phyloP scores from a whole-genome alignment of 2,329 filamentous ascomycete genomes.

The Plectosphaerella cucumerina region DNA sequence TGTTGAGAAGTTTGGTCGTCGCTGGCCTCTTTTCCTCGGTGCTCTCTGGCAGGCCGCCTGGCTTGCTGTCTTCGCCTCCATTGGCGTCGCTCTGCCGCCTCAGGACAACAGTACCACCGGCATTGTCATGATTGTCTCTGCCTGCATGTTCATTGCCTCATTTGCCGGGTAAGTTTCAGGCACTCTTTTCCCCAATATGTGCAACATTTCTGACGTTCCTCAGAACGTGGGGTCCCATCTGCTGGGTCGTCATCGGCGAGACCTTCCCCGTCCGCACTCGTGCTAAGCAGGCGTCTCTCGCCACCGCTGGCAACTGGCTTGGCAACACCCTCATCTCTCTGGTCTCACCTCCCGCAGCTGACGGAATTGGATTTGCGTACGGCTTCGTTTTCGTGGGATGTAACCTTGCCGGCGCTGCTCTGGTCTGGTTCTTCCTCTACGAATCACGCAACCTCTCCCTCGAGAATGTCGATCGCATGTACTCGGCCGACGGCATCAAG shows the following conservation, averaged over 20 bases:
- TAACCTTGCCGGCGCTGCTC: constrained; percentile 51
- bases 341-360: constrained; percentile 63
- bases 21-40: constrained; percentile 61
- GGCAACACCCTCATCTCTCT: constrained; percentile 66
- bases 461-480: constrained; percentile 72
- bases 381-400: constrained; percentile 64
- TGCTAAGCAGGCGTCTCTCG: constrained; percentile 49
- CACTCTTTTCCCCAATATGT: too few relatives aligned
- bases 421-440: constrained; percentile 68
- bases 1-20: constrained; percentile 65
- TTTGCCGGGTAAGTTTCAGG: constrained; percentile 50
- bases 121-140: constrained; percentile 66
- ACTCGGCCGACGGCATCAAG: constrained; percentile 53
- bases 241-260: constrained; percentile 66
- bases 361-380: constrained; percentile 56
- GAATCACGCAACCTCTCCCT: constrained; percentile 61
- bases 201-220: background rate
- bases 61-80: constrained; percentile 59
- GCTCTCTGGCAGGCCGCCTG: constrained; percentile 64
- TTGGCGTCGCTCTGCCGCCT: constrained; percentile 44
- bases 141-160: constrained; percentile 70
- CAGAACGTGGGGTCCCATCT: constrained; percentile 64
- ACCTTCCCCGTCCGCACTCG: constrained; percentile 57
- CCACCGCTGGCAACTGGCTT: constrained; percentile 52
- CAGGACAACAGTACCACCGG: constrained; percentile 44